Evolutionary conservation across 768 basidiomycete genomes (phyloP).

Genomic region (Lenzites betulinus): DNA sequence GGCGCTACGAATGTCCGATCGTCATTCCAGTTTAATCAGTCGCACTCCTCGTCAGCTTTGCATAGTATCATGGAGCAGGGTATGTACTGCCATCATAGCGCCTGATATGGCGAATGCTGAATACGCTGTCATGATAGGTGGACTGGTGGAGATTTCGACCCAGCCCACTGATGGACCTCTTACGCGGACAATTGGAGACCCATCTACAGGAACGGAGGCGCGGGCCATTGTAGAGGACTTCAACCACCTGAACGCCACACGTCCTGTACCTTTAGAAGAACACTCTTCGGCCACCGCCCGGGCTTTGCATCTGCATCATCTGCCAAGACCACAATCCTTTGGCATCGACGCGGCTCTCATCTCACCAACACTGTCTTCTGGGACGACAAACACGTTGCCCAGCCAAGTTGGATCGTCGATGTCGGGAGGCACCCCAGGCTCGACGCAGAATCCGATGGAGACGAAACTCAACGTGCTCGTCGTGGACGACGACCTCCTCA

Average conservation of each 20-base stretch:
- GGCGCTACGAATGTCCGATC: not conserved
- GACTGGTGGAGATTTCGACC: constrained; percentile 57
- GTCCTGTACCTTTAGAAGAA: constrained; percentile 12
- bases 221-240: constrained; percentile 3
- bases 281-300: constrained; percentile 22
- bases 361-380: constrained; percentile 10
- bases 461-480: constrained; percentile 67
- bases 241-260: constrained; percentile 9
- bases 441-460: constrained; percentile 37
- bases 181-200: constrained; percentile 47
- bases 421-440: constrained; percentile 12
- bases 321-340: constrained; percentile 29
- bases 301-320: constrained; percentile 21
- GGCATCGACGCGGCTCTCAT: constrained; percentile 17
- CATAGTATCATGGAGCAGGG: constrained; percentile 71
- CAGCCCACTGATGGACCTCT: constrained; percentile 39
- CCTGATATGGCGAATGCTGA: not conserved
- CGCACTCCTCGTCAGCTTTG: constrained; percentile 48
- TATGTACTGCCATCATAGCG: constrained; percentile 18
- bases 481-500: constrained; percentile 82
- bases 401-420: constrained; percentile 10
- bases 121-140: constrained; percentile 40
- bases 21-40: constrained; percentile 15
- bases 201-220: constrained; percentile 38
- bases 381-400: constrained; percentile 9